A percentile compares a stretch with the other conserved stretches of the same genome.
Evolutionary conservation across 106 monocot genomes (phyloP).

Genomic region (Posidonia australis): DNA sequence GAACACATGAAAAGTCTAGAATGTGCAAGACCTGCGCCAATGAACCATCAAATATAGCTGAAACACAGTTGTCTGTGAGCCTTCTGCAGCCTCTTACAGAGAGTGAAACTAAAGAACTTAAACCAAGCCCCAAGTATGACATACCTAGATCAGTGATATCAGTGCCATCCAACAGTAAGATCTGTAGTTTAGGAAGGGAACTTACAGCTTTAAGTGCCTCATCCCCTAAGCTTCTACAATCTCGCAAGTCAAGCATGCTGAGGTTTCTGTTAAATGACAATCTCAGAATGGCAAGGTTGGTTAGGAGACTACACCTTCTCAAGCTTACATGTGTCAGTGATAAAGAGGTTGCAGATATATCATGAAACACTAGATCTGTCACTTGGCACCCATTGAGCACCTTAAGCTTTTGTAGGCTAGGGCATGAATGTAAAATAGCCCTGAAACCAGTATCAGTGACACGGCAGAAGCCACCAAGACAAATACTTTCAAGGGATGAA

Average conservation of each 20-base stretch:
- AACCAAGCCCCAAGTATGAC: conserved; percentile 49
- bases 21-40: conserved; percentile 31
- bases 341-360: conserved; percentile 87
- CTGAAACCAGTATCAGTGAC: conserved; percentile 91
- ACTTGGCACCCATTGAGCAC: conserved; percentile 78
- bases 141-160: conserved; percentile 59
- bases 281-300: conserved; percentile 45
- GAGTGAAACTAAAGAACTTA: conserved; percentile 50
- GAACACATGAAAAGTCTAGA: conserved; percentile 67
- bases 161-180: conserved; percentile 57
- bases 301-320: conserved; percentile 74
- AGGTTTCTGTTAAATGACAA: conserved; percentile 62
- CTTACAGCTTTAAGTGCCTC: conserved; percentile 43
- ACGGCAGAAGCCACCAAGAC: conserved; percentile 81
- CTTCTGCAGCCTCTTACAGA: conserved; percentile 80
- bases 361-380: conserved; percentile 92
- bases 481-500: conserved; percentile 68
- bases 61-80: conserved; percentile 57
- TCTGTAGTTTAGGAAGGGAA: conserved; percentile 50
- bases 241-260: conserved; percentile 60
- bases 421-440: conserved; percentile 71
- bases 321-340: conserved; percentile 80
- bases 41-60: conserved; percentile 43
- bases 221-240: conserved; percentile 69
- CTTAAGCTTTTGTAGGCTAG: conserved; percentile 52